phyloP scores from a whole-genome alignment of 768 basidiomycete genomes.

The Suillus luteus region DNA sequence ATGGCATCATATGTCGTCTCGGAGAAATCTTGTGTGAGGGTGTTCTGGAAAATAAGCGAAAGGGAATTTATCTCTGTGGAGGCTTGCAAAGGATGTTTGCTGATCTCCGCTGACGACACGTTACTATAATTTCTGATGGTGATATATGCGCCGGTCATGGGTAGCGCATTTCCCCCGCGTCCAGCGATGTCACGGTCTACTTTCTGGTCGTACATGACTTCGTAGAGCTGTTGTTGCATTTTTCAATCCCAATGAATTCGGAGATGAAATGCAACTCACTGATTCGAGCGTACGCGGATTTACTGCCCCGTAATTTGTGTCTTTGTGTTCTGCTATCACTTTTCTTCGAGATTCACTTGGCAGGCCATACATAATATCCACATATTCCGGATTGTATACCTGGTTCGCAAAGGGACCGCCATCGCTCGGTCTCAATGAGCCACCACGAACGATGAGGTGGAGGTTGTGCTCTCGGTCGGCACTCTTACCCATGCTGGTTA shows the following conservation, averaged over 20 bases:
- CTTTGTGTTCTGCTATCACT: slow-evolving; percentile 45
- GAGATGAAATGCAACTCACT: slow-evolving; percentile 27
- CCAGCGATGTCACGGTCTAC: slow-evolving; percentile 44
- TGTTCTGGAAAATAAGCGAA: slow-evolving; percentile 38
- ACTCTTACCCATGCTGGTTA: slow-evolving; percentile 33
- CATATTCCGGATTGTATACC: slow-evolving; percentile 52
- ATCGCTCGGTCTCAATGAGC: slow-evolving; percentile 52
- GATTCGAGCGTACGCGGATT: slow-evolving; percentile 48
- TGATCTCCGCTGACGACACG: slow-evolving; percentile 34
- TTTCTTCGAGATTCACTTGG: slow-evolving; percentile 38
- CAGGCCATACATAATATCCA: slow-evolving; percentile 41
- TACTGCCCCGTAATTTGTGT: slow-evolving; percentile 56
- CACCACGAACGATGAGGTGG: slow-evolving; percentile 54
- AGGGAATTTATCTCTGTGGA: slow-evolving; percentile 14
- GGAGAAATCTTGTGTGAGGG: slow-evolving; percentile 35
- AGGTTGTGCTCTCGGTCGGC: slow-evolving; percentile 38
- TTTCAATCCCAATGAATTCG: slow-evolving; percentile 1
- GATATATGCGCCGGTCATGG: slow-evolving; percentile 30
- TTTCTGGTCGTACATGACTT: slow-evolving; percentile 52
- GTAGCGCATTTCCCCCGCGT: slow-evolving; percentile 28
- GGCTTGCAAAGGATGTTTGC: slow-evolving; percentile 10
- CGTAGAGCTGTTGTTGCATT: slow-evolving; percentile 41
- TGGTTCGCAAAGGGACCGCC: slow-evolving; percentile 57
- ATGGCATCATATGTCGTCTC: slow-evolving; percentile 46
- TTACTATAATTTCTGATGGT: slow-evolving; percentile 41